Evolutionary conservation across 1,139 yeast species (phyloP).

Genomic region (Saccharomyces hybrid): DNA sequence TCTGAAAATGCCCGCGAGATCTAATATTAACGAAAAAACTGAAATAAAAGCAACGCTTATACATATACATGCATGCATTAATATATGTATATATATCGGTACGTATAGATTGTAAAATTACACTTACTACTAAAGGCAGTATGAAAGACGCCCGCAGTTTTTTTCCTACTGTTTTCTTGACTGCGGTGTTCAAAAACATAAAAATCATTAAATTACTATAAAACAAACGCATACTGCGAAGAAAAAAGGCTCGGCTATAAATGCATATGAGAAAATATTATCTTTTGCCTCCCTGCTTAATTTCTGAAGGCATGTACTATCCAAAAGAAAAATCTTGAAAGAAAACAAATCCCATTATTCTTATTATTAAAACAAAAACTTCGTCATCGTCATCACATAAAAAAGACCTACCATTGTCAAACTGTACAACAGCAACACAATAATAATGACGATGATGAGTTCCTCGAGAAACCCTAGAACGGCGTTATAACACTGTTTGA

Average conservation of each 20-base stretch:
- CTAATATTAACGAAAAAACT: not conserved
- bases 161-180: not conserved
- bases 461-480: not conserved
- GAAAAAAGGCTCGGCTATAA: not conserved
- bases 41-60: not conserved
- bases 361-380: not conserved
- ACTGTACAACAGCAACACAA: not conserved
- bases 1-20: conserved; percentile 30
- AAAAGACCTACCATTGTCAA: not conserved
- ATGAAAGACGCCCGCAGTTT: not conserved
- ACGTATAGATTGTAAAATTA: not conserved
- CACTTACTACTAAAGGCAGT: not conserved
- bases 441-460: not conserved
- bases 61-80: not conserved
- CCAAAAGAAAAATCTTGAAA: not conserved
- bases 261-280: not conserved
- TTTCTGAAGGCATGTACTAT: not conserved
- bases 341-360: not conserved
- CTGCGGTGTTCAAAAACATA: not conserved
- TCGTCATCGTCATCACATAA: not conserved
- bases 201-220: not conserved
- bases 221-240: not conserved
- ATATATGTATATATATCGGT: not conserved
- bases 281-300: not conserved
- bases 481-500: not conserved